Percentiles rank a stretch among this genome's conserved stretches.
These are phyloP conservation scores for Colletotrichum sublineola DNA, from an alignment of 2,329 filamentous ascomycete species.

Conservation along the genomic window DNA sequence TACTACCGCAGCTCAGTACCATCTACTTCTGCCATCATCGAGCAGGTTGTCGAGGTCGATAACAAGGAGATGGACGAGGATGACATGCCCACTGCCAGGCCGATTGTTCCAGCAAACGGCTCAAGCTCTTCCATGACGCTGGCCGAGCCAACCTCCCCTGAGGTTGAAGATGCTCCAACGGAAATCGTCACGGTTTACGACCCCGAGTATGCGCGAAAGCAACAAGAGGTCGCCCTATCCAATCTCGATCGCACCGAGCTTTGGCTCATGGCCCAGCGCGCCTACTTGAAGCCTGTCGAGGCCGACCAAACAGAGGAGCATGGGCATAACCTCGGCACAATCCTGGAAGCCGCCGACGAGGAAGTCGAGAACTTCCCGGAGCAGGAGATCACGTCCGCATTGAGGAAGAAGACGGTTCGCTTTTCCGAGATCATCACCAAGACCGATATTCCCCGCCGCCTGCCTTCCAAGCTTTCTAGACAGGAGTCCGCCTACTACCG, in stretches of 20 bases:
- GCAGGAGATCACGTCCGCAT: slow-evolving; percentile 45
- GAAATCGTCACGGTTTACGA: slow-evolving; percentile 80
- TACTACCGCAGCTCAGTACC: slow-evolving; percentile 55
- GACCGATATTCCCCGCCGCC: slow-evolving; percentile 61
- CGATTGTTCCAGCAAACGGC: slow-evolving; percentile 49
- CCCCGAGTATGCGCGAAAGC: slow-evolving; percentile 79
- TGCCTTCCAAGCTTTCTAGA: slow-evolving; percentile 66
- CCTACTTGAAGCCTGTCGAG: slow-evolving; percentile 79
- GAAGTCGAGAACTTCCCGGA: slow-evolving; percentile 49
- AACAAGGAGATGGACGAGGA: slow-evolving; percentile 65
- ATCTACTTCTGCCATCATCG: slow-evolving; percentile 62
- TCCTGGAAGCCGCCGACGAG: slow-evolving; percentile 52
- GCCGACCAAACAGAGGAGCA: slow-evolving; percentile 52
- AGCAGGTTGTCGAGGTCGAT: slow-evolving; percentile 75
- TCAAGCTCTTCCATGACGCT: slow-evolving; percentile 50
- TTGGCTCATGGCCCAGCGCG: slow-evolving; percentile 87
- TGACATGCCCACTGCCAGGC: slow-evolving; percentile 77
- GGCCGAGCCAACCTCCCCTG: slow-evolving; percentile 57
- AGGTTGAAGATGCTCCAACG: slow-evolving; percentile 69
- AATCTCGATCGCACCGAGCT: slow-evolving; percentile 87
- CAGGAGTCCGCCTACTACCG: slow-evolving; percentile 88
- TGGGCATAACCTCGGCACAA: slow-evolving; percentile 50
- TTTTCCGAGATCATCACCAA: slow-evolving; percentile 71
- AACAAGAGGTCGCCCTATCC: slow-evolving; percentile 77
- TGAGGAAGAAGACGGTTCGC: slow-evolving; percentile 80